Evolutionary conservation across 73 alveolate genomes (phyloP), one percentile per base, ranked within the genome.

Genomic region (Paraurostyla sp.): DNA sequence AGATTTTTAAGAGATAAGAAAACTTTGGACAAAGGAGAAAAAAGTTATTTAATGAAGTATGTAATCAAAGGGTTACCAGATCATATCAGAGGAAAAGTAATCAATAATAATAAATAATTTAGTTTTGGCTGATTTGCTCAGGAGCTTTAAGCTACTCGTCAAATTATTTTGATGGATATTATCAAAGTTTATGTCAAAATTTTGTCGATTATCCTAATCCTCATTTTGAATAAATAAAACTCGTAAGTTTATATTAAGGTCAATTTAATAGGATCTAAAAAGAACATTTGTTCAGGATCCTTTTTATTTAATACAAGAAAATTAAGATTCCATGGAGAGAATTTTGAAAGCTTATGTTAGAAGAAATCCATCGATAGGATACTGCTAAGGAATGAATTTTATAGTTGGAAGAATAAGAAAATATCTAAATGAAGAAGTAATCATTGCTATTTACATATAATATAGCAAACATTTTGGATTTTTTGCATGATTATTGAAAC

Each of bases 321-420:
- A 3, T 29, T 38, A 59, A 75, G 71, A 57, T 49, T 82, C 82
- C 3, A 59, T 59, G 46, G 87, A 85, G 49, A 87, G 87, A 29
- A 75, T 87, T 0, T 36, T 87, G 7, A 69, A 22, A 36, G 93
- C 93, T 1, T 87, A 78, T 84, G 65, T 65, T 16, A 22, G 60
- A 27, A 80, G 93, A 80, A 87, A 87, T 87, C 88, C 85, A 4
- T 51, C 90, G 7, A 63, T 87, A 13, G 93, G 93, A 0, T 87
- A 87, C 36, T 87, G 93, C 75, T 71, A 87, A 80, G 93, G 93
- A 0, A 54, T 87, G 91, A 87, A 87, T 56, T 87, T 87, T 45
- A 41, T 87, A 2, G 93, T 87, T 49, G 93, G 88, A 0, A 49
- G 93, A 30, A 65, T 87, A n/a, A 51, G 86, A 32, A 52, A 62